A percentile compares a stretch with the other conserved stretches of the same genome.
These are phyloP conservation scores for Xylaria sp. DNA, from an alignment of 2,329 filamentous ascomycete species.

Conservation along the genomic window DNA sequence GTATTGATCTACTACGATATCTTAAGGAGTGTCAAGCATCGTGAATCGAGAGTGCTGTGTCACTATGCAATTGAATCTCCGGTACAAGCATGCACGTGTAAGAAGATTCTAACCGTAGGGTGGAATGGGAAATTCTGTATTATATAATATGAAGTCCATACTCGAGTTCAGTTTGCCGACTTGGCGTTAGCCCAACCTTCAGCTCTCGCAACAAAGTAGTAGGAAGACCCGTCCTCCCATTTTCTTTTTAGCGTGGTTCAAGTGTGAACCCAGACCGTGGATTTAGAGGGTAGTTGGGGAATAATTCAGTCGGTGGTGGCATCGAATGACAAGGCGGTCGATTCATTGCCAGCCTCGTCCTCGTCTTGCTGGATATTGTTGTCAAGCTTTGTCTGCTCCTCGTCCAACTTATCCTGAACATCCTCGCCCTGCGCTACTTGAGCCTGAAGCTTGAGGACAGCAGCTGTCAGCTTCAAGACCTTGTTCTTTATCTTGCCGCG, in stretches of 20 bases:
- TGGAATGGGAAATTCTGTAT: constrained; percentile 7
- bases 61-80: not conserved
- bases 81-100: not conserved
- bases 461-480: constrained; percentile 66
- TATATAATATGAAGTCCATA: constrained; percentile 31
- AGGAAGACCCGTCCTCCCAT: constrained; percentile 14
- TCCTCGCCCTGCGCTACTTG: constrained; percentile 62
- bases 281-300: no score
- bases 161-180: constrained; percentile 14
- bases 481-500: constrained; percentile 70
- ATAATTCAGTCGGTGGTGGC: constrained; percentile 44
- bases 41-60: not conserved
- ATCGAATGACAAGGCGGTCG: constrained; percentile 53
- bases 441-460: constrained; percentile 60
- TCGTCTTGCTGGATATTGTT: constrained; percentile 63
- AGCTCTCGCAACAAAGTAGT: constrained; percentile 8
- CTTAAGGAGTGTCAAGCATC: no score
- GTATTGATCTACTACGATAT: not conserved
- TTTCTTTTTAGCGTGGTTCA: not conserved
- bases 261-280: not conserved
- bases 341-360: constrained; percentile 58
- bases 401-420: constrained; percentile 55
- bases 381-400: constrained; percentile 62
- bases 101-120: not conserved
- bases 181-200: not conserved